Base-by-base conservation (phyloP, 805 yeast species). In the Saturnispora silvae region DNA sequence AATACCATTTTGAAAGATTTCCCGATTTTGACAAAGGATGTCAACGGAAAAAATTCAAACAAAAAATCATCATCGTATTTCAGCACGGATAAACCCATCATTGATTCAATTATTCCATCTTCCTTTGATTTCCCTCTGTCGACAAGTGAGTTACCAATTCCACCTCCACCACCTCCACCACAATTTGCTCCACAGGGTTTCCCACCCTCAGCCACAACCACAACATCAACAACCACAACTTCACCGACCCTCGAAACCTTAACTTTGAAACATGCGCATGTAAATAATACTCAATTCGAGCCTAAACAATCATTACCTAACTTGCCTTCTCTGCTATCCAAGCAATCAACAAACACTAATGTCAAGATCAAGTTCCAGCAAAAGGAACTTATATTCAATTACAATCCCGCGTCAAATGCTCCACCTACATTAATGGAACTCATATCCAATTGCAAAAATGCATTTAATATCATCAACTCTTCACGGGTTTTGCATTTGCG, bases 351-450 rank as follows among this genome's bases (percentile, higher is more conserved):
- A n/a, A 37, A 28, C 13, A 45, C 35, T 28, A 59, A 63, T 3
- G 72, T 71, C 3, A 48, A 60, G 4, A 57, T 81, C 18, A 65
- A 63, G 40, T 81, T 72, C 50, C 66, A 72, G 11, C 61, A 69
- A 6, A 68, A 71, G 25, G 63, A 61, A 20, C 68, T 86, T 37
- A 70, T 76, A 31, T 80, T 87, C 50, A 68, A 73, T 3, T 87
- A 70, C 54, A 73, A 81, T 11, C 66, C 75, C 4, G 56, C 65
- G 33, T 72, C 75, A 44, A 72, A 80, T 31, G 80, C 94, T 0
- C 80, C 94, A 5, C 97, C 97, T 2, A 78, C 92, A 0, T 60
- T 77, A 28, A 50, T 68, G 20, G 97, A 87, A 56, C 59, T 87
- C n/a, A 48, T 85, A 10, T 82, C 81, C 40, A 86, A 85, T 52